Conservation (phyloP, 257 asterid species). For the Forsythia suspensa region DNA sequence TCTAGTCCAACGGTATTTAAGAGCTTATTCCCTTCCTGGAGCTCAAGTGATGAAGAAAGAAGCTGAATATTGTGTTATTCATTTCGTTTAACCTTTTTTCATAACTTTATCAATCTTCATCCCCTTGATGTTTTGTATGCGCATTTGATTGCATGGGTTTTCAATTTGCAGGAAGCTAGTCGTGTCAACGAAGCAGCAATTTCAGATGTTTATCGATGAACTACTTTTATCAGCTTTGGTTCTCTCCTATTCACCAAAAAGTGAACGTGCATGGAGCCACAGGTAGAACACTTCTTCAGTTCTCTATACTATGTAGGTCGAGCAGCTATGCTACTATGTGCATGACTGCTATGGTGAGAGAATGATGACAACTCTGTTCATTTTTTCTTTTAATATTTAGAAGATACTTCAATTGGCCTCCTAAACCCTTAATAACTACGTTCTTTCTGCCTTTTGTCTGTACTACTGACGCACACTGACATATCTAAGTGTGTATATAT, state of each 20-base stretch:
- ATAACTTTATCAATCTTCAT: not conserved
- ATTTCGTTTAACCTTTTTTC: conserved; percentile 3
- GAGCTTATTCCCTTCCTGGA: conserved; percentile 15
- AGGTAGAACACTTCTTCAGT: conserved; percentile 39
- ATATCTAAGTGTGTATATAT: not conserved
- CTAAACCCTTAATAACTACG: conserved; percentile 6
- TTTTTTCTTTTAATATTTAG: conserved; percentile 2
- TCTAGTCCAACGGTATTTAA: not conserved
- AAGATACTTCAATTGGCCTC: conserved; percentile 1
- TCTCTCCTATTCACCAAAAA: conserved; percentile 83
- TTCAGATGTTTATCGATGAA: conserved; percentile 60
- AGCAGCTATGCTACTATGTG: not conserved
- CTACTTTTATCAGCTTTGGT: conserved; percentile 64
- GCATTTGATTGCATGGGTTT: conserved; percentile 1
- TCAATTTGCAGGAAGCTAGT: conserved; percentile 61
- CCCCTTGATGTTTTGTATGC: not conserved
- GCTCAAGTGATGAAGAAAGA: conserved; percentile 9
- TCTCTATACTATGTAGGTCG: conserved; percentile 8
- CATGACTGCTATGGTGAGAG: not conserved
- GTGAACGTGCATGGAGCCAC: conserved; percentile 97
- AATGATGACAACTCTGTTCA: not conserved
- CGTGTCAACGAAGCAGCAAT: conserved; percentile 47
- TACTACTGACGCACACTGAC: not conserved
- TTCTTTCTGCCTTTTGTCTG: not conserved
- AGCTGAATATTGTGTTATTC: conserved; percentile 4